These are phyloP conservation scores for Colletotrichum tropicale DNA, from an alignment of 2,329 filamentous ascomycete genomes.

Conservation along the genomic window DNA sequence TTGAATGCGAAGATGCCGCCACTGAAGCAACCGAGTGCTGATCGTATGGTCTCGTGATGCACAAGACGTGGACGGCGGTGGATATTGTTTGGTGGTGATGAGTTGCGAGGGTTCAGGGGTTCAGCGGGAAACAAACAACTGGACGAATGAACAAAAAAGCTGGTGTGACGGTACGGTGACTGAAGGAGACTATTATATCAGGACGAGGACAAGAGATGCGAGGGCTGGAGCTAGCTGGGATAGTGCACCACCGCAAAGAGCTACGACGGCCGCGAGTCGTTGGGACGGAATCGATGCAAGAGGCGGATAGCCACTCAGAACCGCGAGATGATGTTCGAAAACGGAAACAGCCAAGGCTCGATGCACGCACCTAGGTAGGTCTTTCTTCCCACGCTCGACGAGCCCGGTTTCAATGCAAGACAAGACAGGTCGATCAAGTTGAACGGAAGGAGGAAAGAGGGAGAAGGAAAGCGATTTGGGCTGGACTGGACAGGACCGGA, in stretches of 20 bases:
- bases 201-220: not conserved
- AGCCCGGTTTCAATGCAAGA: conserved; percentile 15
- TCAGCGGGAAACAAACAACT: not conserved
- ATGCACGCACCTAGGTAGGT: not conserved
- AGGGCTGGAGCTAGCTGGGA: not conserved
- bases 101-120: not conserved
- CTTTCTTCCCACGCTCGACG: conserved; percentile 10
- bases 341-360: conserved; percentile 16
- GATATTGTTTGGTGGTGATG: not conserved
- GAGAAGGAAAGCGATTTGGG: conserved; percentile 5
- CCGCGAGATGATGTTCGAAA: conserved; percentile 12
- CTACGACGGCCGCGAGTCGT: conserved; percentile 4
- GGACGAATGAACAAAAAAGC: not conserved
- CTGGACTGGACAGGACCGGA: not conserved
- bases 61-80: not conserved
- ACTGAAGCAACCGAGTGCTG: not conserved
- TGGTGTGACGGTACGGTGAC: not conserved
- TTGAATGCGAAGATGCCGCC: not conserved
- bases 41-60: not conserved
- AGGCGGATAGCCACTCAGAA: conserved; percentile 5
- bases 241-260: not conserved
- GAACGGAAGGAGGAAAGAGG: conserved; percentile 19
- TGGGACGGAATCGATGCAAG: conserved; percentile 5
- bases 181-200: conserved; percentile 11
- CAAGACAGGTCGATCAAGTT: conserved; percentile 11